phyloP scores from a whole-genome alignment of 2,329 filamentous ascomycete genomes.

The Didymellaceae sp. region DNA sequence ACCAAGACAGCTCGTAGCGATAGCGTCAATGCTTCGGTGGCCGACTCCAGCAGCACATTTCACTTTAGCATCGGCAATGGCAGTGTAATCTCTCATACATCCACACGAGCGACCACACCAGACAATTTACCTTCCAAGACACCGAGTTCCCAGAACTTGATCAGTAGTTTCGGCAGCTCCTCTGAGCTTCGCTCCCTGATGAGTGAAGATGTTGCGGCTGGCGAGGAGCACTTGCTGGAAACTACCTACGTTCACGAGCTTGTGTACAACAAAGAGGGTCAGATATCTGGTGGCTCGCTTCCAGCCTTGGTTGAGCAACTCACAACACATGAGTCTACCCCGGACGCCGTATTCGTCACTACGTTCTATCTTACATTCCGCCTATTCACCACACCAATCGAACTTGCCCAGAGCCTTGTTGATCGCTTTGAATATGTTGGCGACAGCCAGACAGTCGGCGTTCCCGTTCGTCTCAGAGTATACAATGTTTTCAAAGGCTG shows the following conservation, averaged over 20 bases:
- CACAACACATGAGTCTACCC: constrained; percentile 90
- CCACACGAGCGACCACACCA: constrained; percentile 87
- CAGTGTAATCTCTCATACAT: constrained; percentile 80
- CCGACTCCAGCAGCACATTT: constrained; percentile 79
- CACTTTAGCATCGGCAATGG: constrained; percentile 76
- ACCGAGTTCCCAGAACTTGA: constrained; percentile 64
- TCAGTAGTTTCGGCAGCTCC: constrained; percentile 69
- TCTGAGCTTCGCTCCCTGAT: constrained; percentile 67
- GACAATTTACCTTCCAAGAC: constrained; percentile 65
- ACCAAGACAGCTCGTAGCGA: constrained; percentile 52
- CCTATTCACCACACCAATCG: constrained; percentile 81
- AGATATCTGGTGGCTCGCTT: constrained; percentile 90
- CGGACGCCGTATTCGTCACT: constrained; percentile 88
- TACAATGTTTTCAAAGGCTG: constrained; percentile 98
- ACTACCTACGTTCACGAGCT: constrained; percentile 92
- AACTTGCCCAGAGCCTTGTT: constrained; percentile 82
- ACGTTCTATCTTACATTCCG: constrained; percentile 97
- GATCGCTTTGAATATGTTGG: constrained; percentile 92
- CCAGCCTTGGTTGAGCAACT: constrained; percentile 92
- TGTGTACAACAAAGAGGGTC: constrained; percentile 90
- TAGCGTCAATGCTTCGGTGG: constrained; percentile 76
- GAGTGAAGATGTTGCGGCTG: constrained; percentile 79
- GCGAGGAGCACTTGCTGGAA: constrained; percentile 84
- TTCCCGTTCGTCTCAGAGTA: constrained; percentile 84
- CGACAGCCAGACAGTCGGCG: constrained; percentile 75